A percentile compares a stretch with the other conserved stretches of the same genome.
These are phyloP conservation scores for Lobosporangium transversale DNA, from an alignment of 192 early-diverging fungal genomes.

Conservation along the genomic window DNA sequence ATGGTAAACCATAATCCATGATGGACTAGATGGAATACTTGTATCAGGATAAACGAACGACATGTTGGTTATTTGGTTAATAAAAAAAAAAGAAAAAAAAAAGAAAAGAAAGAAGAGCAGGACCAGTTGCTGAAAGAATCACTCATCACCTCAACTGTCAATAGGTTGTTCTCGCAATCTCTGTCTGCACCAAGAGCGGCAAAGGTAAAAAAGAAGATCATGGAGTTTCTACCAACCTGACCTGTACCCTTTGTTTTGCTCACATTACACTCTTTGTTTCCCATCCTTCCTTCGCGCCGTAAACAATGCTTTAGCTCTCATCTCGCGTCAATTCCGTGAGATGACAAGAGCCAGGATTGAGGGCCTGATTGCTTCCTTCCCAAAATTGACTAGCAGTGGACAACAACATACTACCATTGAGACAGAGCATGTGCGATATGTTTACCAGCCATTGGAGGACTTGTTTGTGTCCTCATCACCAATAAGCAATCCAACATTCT, in stretches of 20 bases:
- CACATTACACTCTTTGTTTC: background rate
- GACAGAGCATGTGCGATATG: constrained; percentile 96
- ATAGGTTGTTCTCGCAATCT: constrained; percentile 93
- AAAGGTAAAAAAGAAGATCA: constrained; percentile 72
- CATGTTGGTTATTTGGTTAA: too few species aligned
- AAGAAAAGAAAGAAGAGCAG: too few species aligned
- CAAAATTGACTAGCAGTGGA: constrained; percentile 89
- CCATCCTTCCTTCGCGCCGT: background rate
- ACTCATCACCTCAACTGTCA: too few species aligned
- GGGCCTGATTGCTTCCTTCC: constrained; percentile 95
- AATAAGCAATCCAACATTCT: constrained; percentile 96
- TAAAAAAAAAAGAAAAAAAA: too few species aligned
- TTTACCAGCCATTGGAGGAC: constrained; percentile 97
- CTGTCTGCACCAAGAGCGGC: constrained; percentile 91
- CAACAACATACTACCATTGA: constrained; percentile 98
- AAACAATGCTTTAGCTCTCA: constrained; percentile 65
- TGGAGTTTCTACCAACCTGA: constrained; percentile 4
- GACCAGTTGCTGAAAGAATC: too few species aligned
- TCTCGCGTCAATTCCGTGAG: constrained; percentile 96
- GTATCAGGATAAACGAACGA: too few species aligned
- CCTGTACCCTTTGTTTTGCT: background rate
- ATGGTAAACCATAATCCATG: too few species aligned
- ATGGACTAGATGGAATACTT: too few species aligned
- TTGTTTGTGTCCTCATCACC: constrained; percentile 96
- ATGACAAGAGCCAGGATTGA: constrained; percentile 97